Conservation (phyloP, 345 rosid species). For the Toxicodendron radicans region DNA sequence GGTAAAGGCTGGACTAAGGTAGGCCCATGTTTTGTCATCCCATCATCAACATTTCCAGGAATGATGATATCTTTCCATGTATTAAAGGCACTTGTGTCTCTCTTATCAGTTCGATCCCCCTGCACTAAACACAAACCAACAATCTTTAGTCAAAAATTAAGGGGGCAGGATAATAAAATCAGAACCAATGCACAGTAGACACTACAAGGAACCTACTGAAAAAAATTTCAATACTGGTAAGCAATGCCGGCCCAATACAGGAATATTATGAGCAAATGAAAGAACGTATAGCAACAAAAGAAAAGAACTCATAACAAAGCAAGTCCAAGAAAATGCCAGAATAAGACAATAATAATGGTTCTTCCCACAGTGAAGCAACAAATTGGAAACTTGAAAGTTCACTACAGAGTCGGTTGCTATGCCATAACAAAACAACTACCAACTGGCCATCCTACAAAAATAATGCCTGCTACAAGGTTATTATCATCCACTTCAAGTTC, state of each 20-base stretch:
- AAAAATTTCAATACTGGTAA: constrained; percentile 44
- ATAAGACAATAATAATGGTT: constrained; percentile 40
- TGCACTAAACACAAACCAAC: constrained; percentile 33
- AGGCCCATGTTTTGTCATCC: constrained; percentile 60
- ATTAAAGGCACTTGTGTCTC: constrained; percentile 81
- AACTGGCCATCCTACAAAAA: not conserved
- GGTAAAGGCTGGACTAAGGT: constrained; percentile 73
- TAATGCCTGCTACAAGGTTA: not conserved
- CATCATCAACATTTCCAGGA: constrained; percentile 94
- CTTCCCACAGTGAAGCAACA: not conserved
- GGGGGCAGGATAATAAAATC: not conserved
- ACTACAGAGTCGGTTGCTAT: not conserved
- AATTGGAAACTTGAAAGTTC: not conserved
- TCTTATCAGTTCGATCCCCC: constrained; percentile 98
- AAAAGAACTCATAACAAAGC: not conserved
- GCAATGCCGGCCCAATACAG: constrained; percentile 41
- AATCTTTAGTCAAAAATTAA: constrained; percentile 12
- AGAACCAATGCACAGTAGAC: not conserved
- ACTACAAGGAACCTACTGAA: not conserved
- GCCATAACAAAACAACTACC: not conserved
- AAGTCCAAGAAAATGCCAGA: constrained; percentile 25
- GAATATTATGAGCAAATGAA: constrained; percentile 12
- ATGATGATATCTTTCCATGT: constrained; percentile 98
- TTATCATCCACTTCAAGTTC: not conserved
- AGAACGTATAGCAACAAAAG: not conserved